A percentile compares a stretch with the other conserved stretches of the same genome.
These are phyloP conservation scores for Chalara sp. DNA, from an alignment of 2,329 filamentous ascomycete species.

Conservation along the genomic window DNA sequence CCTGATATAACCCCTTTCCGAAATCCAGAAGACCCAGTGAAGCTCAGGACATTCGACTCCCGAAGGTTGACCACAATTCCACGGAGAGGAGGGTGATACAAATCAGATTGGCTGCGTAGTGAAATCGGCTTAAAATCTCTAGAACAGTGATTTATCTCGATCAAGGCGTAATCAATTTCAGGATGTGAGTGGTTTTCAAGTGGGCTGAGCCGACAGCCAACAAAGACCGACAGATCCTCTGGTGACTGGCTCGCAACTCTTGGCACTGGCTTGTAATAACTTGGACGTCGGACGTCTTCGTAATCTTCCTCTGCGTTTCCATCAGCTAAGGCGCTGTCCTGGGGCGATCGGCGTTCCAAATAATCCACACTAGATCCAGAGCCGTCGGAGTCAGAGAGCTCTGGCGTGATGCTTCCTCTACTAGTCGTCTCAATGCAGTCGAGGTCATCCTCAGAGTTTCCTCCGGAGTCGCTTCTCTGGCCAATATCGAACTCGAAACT, in stretches of 20 bases:
- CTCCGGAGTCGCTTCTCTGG: neutral
- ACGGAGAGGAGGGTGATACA: neutral
- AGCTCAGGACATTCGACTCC: neutral
- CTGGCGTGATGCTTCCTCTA: neutral
- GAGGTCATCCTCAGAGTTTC: neutral
- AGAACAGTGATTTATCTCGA: neutral
- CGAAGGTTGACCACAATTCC: neutral
- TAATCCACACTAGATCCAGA: neutral
- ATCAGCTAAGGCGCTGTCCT: too few relatives aligned
- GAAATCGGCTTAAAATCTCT: neutral
- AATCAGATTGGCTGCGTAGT: neutral
- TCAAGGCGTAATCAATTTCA: neutral
- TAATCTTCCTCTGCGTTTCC: too few relatives aligned
- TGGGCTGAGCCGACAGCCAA: neutral
- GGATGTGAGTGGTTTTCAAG: neutral
- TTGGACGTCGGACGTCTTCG: too few relatives aligned
- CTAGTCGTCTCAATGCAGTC: neutral
- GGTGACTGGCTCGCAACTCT: too few relatives aligned
- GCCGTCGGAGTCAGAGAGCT: neutral
- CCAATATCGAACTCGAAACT: neutral
- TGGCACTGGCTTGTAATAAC: too few relatives aligned
- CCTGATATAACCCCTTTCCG: neutral
- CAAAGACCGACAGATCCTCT: neutral
- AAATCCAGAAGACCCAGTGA: neutral
- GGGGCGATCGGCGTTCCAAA: too few relatives aligned